phyloP scores from a whole-genome alignment of 2,329 filamentous ascomycete genomes.

The Neoascochyta sp. region DNA sequence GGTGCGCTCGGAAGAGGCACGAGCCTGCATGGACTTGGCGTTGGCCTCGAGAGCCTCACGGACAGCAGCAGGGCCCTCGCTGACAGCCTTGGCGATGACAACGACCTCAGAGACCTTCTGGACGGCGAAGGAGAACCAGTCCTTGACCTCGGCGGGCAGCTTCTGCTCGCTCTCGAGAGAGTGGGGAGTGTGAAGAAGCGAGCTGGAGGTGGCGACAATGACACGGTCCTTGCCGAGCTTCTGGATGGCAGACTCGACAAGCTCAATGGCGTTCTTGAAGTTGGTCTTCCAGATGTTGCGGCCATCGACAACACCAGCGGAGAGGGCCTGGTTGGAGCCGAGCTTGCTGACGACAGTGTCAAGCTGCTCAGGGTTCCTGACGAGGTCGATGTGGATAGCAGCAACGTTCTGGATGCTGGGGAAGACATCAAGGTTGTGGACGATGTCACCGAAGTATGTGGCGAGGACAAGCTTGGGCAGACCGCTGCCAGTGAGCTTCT shows the following conservation, averaged over 20 bases:
- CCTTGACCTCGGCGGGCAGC: conserved; percentile 84
- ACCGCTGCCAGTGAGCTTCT: conserved; percentile 77
- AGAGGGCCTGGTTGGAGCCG: conserved; percentile 84
- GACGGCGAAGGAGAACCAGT: conserved; percentile 98
- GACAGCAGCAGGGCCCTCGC: conserved; percentile 82
- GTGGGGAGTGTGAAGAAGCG: conserved; percentile 97
- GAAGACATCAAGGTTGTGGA: conserved; percentile 95
- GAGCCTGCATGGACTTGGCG: conserved; percentile 87
- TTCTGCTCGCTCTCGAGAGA: conserved; percentile 98
- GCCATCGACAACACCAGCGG: conserved; percentile 93
- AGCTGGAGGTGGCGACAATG: conserved; percentile 94
- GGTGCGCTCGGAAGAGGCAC: conserved; percentile 87
- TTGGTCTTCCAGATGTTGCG: conserved; percentile 99
- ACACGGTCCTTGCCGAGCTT: conserved; percentile 97
- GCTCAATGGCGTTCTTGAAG: conserved; percentile 91
- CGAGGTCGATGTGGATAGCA: conserved; percentile 90
- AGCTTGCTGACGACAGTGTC: conserved; percentile 78
- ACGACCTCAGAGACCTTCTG: conserved; percentile 93
- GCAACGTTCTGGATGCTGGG: conserved; percentile 69
- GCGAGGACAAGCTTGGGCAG: conserved; percentile 86
- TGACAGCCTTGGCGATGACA: conserved; percentile 94
- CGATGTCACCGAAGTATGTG: conserved; percentile 98
- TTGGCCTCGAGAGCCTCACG: conserved; percentile 91
- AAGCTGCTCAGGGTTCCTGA: conserved; percentile 97
- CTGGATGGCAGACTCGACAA: conserved; percentile 83